phyloP scores from a whole-genome alignment of 176 grass and related monocot species.

The Poa annua region DNA sequence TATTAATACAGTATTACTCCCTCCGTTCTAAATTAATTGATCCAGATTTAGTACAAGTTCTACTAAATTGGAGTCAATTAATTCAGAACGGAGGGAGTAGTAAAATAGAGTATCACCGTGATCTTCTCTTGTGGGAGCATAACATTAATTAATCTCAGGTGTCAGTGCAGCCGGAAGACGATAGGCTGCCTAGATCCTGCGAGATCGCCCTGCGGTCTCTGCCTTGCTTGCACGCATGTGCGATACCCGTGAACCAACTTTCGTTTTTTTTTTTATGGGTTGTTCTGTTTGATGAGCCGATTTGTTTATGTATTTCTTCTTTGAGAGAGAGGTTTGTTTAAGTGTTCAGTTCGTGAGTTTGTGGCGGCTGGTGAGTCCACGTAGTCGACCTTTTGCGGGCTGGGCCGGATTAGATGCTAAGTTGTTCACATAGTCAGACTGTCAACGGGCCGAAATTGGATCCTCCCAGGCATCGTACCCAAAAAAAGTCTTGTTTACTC shows the following conservation, averaged over 20 bases:
- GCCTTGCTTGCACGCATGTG: constrained; percentile 40
- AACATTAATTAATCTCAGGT: constrained; percentile 15
- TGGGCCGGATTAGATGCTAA: background rate
- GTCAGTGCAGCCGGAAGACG: constrained; percentile 30
- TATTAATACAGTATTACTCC: too few relatives aligned
- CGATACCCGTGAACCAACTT: constrained; percentile 6
- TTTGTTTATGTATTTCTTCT: background rate
- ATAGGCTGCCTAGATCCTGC: constrained; percentile 35
- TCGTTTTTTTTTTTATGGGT: too few relatives aligned
- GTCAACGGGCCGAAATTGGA: too few relatives aligned
- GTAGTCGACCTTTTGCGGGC: background rate
- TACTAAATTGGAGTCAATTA: too few relatives aligned
- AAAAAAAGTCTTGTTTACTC: too few relatives aligned
- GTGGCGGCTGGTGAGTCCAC: constrained; percentile 21
- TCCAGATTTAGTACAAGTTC: too few relatives aligned
- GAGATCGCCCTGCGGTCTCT: background rate
- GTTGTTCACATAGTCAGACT: too few relatives aligned
- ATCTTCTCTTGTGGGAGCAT: too few relatives aligned
- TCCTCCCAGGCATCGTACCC: too few relatives aligned
- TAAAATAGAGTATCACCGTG: too few relatives aligned
- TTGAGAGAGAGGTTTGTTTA: background rate
- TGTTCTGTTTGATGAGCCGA: background rate
- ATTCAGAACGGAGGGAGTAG: too few relatives aligned
- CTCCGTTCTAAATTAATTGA: too few relatives aligned
- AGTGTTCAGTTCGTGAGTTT: background rate